Evolutionary conservation across 495 filamentous ascomycete genomes (phyloP).

Genomic region (Massariosphaeria phaeospora): DNA sequence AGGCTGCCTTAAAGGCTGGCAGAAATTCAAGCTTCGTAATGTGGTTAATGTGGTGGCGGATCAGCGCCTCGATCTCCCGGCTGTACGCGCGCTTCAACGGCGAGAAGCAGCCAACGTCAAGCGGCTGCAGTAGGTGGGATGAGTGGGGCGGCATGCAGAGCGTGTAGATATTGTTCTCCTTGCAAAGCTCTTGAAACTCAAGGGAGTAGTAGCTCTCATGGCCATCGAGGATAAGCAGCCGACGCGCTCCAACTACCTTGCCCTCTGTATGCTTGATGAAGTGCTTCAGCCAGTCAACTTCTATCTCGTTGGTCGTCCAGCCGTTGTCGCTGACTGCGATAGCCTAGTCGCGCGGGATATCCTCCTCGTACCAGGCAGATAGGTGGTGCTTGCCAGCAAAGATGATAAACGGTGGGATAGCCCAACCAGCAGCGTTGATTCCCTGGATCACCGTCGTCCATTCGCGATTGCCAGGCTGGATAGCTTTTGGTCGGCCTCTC

Average conservation of each 20-base stretch:
- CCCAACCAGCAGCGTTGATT: slow-evolving; percentile 28
- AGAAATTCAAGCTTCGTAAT: slow-evolving; percentile 27
- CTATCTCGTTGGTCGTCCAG: slow-evolving; percentile 25
- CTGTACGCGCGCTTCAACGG: slow-evolving; percentile 8
- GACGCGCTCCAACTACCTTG: slow-evolving; percentile 8
- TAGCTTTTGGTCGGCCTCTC: slow-evolving; percentile 16
- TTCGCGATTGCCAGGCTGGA: slow-evolving; percentile 42
- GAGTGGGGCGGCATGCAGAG: slow-evolving; percentile 27
- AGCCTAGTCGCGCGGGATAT: slow-evolving; percentile 20
- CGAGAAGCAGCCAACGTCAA: slow-evolving; percentile 16
- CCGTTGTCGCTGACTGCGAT: slow-evolving; percentile 19
- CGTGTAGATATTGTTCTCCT: slow-evolving; percentile 34
- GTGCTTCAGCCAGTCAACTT: slow-evolving; percentile 17
- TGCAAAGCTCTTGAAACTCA: slow-evolving; percentile 34
- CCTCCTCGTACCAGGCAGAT: slow-evolving; percentile 25
- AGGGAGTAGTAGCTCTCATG: slow-evolving; percentile 27
- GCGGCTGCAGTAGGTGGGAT: slow-evolving; percentile 15
- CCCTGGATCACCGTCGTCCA: slow-evolving; percentile 42
- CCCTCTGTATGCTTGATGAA: slow-evolving; percentile 17
- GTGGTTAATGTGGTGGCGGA: slow-evolving; percentile 11
- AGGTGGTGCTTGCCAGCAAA: slow-evolving; percentile 23
- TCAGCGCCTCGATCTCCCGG: slow-evolving; percentile 1
- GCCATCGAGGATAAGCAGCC: slow-evolving; percentile 38
- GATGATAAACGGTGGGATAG: slow-evolving; percentile 16
- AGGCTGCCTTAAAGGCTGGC: slow-evolving; percentile 9